Conservation (phyloP, 805 yeast species). For the Candida awuae region DNA sequence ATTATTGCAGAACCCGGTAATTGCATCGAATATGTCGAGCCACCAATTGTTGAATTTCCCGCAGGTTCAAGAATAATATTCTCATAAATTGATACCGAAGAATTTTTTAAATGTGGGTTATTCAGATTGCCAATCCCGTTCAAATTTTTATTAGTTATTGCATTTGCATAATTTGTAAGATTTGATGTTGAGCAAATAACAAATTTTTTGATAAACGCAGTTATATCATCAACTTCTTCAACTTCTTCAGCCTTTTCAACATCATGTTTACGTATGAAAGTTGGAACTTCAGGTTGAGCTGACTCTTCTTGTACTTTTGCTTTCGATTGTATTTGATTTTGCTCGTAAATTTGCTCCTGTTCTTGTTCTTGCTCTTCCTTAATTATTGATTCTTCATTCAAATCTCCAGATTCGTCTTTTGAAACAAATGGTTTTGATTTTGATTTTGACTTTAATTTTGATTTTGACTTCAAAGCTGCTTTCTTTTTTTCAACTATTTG, state of each 20-base stretch:
- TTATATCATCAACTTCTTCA: conserved; percentile 22
- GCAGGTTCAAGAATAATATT: conserved; percentile 28
- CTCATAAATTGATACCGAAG: conserved; percentile 20
- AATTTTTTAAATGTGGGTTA: too few relatives aligned
- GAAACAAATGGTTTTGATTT: conserved; percentile 1
- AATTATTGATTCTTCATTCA: neutral
- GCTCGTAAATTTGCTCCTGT: neutral
- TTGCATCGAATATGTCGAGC: conserved; percentile 35
- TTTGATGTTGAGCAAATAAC: conserved; percentile 30
- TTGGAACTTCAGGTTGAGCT: too few relatives aligned
- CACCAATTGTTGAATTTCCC: conserved; percentile 25
- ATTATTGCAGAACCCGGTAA: conserved; percentile 38
- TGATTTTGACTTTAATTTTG: conserved; percentile 4
- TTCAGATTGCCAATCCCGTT: conserved; percentile 1
- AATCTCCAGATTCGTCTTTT: neutral
- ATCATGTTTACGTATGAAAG: conserved; percentile 18
- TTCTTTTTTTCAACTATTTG: conserved; percentile 15
- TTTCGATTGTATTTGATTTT: conserved; percentile 2
- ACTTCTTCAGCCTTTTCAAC: conserved; percentile 15
- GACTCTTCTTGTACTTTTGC: conserved; percentile 10
- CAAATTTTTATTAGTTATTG: conserved; percentile 1
- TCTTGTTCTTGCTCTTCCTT: conserved; percentile 2
- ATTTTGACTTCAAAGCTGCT: neutral
- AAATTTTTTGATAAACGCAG: conserved; percentile 32
- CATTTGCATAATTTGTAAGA: conserved; percentile 1